Evolutionary conservation across 768 basidiomycete genomes (phyloP), one percentile per base, ranked within the genome.

Genomic region (Agrocybe praecox): DNA sequence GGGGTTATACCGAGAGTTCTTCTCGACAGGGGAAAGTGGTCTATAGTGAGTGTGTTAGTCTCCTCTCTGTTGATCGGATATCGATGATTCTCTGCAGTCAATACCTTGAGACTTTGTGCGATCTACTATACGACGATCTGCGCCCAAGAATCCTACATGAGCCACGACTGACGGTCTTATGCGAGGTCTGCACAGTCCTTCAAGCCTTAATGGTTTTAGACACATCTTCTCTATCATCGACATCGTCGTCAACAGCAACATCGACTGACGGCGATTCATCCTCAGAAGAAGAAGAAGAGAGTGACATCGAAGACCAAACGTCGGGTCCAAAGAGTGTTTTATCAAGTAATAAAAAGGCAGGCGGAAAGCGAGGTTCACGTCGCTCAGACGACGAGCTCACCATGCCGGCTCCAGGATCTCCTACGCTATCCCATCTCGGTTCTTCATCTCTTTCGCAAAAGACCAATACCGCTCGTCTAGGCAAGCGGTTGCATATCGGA

Each of bases 201-300:
- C 92, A 96, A 68, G 96, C 96, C 0, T 79, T 98, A 42, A 98
- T 98, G 94, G 91, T 98, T 3, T 85, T 95, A 24, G 95, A 96
- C 66, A 79, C 91, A 17, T 76, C 83, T 0, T 71, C 64, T 3
- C 61, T 62, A 15, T 46, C 66, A 10, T 62, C 55, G 8, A 45
- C 57, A 15, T 62, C 65, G 11, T 53, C 63, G 15, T 51, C 53
- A 9, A 24, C 49, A n/a, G n/a, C n/a, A n/a, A 11, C 53, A 2
- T 9, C 44, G 3, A n/a, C 22, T 23, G 52, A 24, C 17, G 26
- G n/a, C 34, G 61, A 62, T 21, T 57, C 64, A 15, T 34, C 34
- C 62, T 36, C 57, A 15, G 33, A 36, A 22, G 58, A 65, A 15
- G 33, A 36, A 22, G 58, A 65, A 2, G 68, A 68, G 6, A 68